Conservation (phyloP, 2,329 filamentous ascomycete species). For the Aspergillus brunneoviolaceus region DNA sequence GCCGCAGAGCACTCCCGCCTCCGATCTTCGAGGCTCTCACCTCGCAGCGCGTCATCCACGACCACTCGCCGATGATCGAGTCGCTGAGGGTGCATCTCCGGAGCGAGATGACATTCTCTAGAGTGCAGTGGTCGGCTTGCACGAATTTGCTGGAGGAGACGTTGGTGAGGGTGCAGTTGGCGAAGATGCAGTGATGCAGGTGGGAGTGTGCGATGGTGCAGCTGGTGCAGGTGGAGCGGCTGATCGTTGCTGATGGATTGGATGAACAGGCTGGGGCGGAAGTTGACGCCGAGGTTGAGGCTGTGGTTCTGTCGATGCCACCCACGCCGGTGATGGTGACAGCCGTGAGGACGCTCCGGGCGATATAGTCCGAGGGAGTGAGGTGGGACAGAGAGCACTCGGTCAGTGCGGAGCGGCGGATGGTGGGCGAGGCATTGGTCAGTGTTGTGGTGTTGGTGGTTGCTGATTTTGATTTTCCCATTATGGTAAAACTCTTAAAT, state of each 20-base stretch:
- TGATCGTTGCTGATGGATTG: conserved; percentile 8
- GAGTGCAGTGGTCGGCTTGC: conserved; percentile 13
- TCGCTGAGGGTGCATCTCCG: conserved; percentile 19
- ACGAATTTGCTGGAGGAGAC: conserved; percentile 11
- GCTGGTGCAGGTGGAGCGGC: conserved; percentile 17
- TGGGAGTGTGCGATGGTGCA: conserved; percentile 18
- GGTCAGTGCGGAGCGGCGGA: conserved; percentile 13
- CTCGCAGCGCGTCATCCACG: conserved; percentile 12
- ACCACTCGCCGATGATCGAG: conserved; percentile 15
- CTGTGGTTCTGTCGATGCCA: not conserved
- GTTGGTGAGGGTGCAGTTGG: conserved; percentile 18
- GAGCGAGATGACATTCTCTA: conserved; percentile 13
- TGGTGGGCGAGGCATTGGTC: conserved; percentile 8
- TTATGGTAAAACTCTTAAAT: not conserved
- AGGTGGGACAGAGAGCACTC: conserved; percentile 16
- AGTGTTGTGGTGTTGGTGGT: conserved; percentile 3
- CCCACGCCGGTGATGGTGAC: conserved; percentile 5
- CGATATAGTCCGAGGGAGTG: conserved; percentile 11
- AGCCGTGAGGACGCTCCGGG: conserved; percentile 8
- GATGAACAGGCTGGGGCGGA: not conserved
- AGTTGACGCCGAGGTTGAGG: not conserved
- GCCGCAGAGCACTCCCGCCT: conserved; percentile 13
- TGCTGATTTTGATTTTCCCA: not conserved
- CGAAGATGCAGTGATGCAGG: conserved; percentile 15
- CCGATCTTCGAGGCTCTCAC: conserved; percentile 15